Percentiles rank a stretch among this genome's conserved stretches.
These are phyloP conservation scores for Wolfiporia cocos DNA, from an alignment of 1,284 basidiomycete species.

Conservation along the genomic window DNA sequence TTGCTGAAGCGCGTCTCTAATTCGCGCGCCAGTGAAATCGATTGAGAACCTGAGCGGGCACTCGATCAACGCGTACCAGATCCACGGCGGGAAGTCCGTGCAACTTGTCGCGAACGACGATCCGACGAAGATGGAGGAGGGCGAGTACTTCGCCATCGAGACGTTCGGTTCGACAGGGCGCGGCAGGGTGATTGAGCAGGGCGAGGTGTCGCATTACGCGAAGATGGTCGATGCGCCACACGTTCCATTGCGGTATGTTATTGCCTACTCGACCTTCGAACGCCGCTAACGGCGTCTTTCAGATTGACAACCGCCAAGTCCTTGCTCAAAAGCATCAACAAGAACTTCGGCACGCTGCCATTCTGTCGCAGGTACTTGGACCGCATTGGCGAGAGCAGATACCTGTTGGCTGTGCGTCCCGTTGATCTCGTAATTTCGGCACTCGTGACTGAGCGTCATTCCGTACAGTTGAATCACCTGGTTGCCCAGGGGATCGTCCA, in stretches of 20 bases:
- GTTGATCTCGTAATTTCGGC: conserved; percentile 1
- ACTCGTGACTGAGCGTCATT: conserved; percentile 9
- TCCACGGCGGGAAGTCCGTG: conserved; percentile 88
- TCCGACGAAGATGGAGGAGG: conserved; percentile 97
- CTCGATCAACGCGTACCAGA: conserved; percentile 84
- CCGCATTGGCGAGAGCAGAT: conserved; percentile 90
- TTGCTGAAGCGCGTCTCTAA: conserved; percentile 4
- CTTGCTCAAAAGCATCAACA: conserved; percentile 85
- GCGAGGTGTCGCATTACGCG: conserved; percentile 94
- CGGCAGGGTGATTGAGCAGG: conserved; percentile 89
- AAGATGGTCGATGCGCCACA: conserved; percentile 64
- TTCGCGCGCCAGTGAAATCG: conserved; percentile 65
- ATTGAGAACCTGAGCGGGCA: conserved; percentile 92
- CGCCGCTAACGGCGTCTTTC: conserved; percentile 5
- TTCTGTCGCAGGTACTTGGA: conserved; percentile 97
- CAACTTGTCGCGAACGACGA: conserved; percentile 87
- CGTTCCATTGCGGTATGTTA: conserved; percentile 59
- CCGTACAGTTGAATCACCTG: conserved; percentile 76
- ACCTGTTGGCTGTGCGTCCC: conserved; percentile 77
- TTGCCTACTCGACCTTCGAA: too few species aligned
- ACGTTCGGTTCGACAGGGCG: conserved; percentile 98
- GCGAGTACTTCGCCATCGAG: conserved; percentile 98
- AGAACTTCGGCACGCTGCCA: conserved; percentile 92
- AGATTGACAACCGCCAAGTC: conserved; percentile 85
- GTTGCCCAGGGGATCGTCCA: conserved; percentile 87